These are phyloP conservation scores for Diaporthe eres DNA, from an alignment of 2,329 filamentous ascomycete species.

Conservation along the genomic window DNA sequence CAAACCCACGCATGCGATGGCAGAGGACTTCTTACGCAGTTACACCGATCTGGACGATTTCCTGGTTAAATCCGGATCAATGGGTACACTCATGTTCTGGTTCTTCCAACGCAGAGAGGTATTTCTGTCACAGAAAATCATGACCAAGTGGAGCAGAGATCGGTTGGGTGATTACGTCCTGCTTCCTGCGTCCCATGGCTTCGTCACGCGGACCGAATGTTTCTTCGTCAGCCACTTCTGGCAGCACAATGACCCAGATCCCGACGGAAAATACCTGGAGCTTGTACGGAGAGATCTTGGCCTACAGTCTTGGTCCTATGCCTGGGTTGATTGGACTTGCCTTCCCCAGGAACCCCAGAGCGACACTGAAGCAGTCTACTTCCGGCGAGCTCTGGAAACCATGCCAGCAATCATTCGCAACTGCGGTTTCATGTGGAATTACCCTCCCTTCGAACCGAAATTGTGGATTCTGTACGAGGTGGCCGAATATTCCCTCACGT, in stretches of 20 bases:
- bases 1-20: neutral
- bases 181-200: neutral
- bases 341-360: neutral
- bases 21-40: neutral
- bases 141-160: constrained; percentile 6
- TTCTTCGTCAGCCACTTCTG: constrained; percentile 21
- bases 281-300: neutral
- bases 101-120: neutral
- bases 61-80: neutral
- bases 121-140: neutral
- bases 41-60: neutral
- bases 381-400: neutral
- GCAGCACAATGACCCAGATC: neutral
- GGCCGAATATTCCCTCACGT: neutral
- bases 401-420: constrained; percentile 8
- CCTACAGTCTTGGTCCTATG: neutral
- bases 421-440: constrained; percentile 15
- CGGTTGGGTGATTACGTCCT: neutral
- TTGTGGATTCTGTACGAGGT: constrained; percentile 4
- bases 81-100: neutral
- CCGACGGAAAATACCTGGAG: neutral
- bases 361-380: neutral
- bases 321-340: constrained; percentile 10
- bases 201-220: neutral
- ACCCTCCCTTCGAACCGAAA: neutral